These are phyloP conservation scores for Saturnispora sekii DNA, from an alignment of 805 yeast species.

Conservation along the genomic window DNA sequence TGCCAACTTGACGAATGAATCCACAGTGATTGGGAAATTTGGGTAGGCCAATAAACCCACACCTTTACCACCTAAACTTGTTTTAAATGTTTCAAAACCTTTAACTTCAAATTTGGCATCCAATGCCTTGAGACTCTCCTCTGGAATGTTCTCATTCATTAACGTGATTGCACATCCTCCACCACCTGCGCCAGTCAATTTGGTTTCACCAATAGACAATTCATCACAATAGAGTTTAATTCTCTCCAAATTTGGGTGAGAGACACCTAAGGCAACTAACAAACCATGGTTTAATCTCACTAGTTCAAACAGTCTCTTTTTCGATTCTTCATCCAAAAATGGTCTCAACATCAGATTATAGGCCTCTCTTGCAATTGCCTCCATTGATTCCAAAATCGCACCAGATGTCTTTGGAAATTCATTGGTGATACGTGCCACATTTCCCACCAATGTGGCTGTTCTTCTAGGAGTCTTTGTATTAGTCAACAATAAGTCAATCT, in stretches of 20 bases:
- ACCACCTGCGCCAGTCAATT: constrained; percentile 97
- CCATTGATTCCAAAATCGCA: constrained; percentile 69
- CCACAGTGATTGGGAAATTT: constrained; percentile 19
- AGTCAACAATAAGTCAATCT: constrained; percentile 63
- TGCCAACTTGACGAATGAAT: constrained; percentile 30
- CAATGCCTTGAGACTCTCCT: constrained; percentile 27
- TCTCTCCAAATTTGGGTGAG: constrained; percentile 83
- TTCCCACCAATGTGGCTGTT: constrained; percentile 74
- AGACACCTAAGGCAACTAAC: constrained; percentile 76
- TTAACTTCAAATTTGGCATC: constrained; percentile 28
- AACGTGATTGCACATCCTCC: constrained; percentile 97
- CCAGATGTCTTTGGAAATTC: constrained; percentile 46
- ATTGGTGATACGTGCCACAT: constrained; percentile 49
- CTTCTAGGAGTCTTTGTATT: constrained; percentile 83
- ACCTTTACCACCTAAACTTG: constrained; percentile 85
- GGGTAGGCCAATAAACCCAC: constrained; percentile 42
- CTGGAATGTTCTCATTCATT: constrained; percentile 37
- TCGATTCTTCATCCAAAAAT: constrained; percentile 33
- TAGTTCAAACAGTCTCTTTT: constrained; percentile 44
- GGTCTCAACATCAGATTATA: constrained; percentile 52
- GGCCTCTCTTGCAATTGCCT: constrained; percentile 61
- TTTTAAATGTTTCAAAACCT: constrained; percentile 68
- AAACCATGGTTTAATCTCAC: constrained; percentile 82
- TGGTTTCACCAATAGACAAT: constrained; percentile 69
- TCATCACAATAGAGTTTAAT: constrained; percentile 60